A percentile compares a stretch with the other conserved stretches of the same genome.
Evolutionary conservation across 768 basidiomycete genomes (phyloP).

Genomic region (Mycena maculata): DNA sequence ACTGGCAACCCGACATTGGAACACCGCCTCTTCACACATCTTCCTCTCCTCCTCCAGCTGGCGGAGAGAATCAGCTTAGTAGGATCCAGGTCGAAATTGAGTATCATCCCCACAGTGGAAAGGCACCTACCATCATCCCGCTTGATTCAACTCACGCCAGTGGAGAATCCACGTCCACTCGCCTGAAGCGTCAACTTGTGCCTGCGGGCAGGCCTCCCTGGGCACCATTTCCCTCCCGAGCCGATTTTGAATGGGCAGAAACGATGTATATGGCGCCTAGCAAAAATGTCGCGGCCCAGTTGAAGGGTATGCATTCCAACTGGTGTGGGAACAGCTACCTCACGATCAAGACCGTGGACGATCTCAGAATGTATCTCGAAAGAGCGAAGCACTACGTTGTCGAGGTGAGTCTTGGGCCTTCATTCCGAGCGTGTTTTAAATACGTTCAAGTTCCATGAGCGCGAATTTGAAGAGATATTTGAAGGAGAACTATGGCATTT

Average conservation of each 20-base stretch:
- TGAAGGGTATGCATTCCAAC: slow-evolving; percentile 24
- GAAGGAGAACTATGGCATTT: slow-evolving; percentile 16
- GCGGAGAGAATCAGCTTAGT: neutral
- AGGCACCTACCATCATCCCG: neutral
- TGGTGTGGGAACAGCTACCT: slow-evolving; percentile 19
- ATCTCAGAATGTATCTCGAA: slow-evolving; percentile 12
- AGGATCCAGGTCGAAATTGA: slow-evolving; percentile 23
- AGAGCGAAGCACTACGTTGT: slow-evolving; percentile 26
- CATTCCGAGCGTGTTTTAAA: neutral
- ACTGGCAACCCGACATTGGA: neutral
- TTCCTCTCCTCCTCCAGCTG: neutral
- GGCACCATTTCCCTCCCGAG: slow-evolving; percentile 25
- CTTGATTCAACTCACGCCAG: slow-evolving; percentile 5
- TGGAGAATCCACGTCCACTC: neutral
- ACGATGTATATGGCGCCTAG: slow-evolving; percentile 2
- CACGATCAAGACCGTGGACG: slow-evolving; percentile 9
- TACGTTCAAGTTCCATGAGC: slow-evolving; percentile 25
- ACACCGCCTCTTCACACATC: neutral
- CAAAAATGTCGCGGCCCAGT: neutral
- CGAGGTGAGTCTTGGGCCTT: slow-evolving; percentile 8
- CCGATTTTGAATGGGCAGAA: slow-evolving; percentile 28
- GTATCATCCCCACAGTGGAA: slow-evolving; percentile 27
- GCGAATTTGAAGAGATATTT: slow-evolving; percentile 19
- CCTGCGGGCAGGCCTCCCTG: slow-evolving; percentile 14
- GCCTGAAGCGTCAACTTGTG: neutral